phyloP scores from a whole-genome alignment of 305 asterid genomes.

The Solanum aculeatissimum region DNA sequence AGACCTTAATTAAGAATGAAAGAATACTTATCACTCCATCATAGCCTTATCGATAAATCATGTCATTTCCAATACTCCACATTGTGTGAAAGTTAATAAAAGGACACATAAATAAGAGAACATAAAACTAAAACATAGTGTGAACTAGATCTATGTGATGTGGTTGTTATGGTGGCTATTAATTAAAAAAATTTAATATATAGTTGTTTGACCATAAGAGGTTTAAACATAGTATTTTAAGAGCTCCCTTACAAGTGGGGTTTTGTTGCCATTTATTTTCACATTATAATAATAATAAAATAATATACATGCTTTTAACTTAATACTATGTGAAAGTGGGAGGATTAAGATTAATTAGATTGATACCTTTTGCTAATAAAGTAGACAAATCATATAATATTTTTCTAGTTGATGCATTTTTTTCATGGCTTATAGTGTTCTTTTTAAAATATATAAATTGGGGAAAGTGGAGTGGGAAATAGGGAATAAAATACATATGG shows the following conservation, averaged over 20 bases:
- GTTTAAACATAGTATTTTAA: not conserved
- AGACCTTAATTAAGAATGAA: too few species aligned
- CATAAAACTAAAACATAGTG: not conserved
- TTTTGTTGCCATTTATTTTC: not conserved
- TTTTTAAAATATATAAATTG: not conserved
- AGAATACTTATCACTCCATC: too few species aligned
- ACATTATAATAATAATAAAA: not conserved
- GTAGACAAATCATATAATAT: not conserved
- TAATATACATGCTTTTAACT: not conserved
- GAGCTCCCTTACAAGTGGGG: not conserved
- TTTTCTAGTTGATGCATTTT: not conserved
- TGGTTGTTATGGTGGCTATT: not conserved
- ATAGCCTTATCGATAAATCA: accelerated
- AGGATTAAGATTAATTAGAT: not conserved
- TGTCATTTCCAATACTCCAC: not conserved
- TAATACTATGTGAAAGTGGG: not conserved
- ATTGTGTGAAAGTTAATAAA: not conserved
- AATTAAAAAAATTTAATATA: not conserved
- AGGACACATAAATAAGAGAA: not conserved
- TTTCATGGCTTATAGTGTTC: not conserved
- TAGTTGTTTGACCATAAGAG: not conserved
- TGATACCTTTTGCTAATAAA: not conserved
- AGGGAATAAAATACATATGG: not conserved
- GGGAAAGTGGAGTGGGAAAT: not conserved
- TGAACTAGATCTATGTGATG: not conserved